Conservation (phyloP, 495 filamentous ascomycete genomes). For the Hypoxylon cercidicola region DNA sequence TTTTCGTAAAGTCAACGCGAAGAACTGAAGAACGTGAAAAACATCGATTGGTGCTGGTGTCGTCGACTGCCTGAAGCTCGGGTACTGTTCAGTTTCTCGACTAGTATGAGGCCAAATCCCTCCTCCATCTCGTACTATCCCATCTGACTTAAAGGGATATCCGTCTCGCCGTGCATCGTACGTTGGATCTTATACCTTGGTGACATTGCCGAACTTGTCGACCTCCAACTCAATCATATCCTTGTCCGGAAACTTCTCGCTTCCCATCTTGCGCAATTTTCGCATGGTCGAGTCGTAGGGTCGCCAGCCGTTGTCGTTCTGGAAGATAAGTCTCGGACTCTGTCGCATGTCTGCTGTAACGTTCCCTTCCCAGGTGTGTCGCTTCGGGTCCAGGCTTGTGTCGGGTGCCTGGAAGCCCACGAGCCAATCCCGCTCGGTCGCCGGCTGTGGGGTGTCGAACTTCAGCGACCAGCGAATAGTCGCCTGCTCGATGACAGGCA, state of each 20-base stretch:
- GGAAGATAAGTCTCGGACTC: slow-evolving; percentile 3
- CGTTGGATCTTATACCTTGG: too few species aligned
- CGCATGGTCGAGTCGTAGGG: neutral
- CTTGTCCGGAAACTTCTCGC: neutral
- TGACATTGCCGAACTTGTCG: neutral
- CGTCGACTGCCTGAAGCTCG: too few species aligned
- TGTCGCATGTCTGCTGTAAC: too few species aligned
- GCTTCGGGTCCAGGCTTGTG: neutral
- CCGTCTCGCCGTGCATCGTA: too few species aligned
- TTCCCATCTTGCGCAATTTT: neutral
- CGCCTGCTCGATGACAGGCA: slow-evolving; percentile 1
- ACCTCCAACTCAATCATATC: neutral
- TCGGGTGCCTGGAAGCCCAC: neutral
- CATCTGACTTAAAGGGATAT: too few species aligned
- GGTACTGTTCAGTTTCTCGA: too few species aligned
- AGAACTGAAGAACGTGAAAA: too few species aligned
- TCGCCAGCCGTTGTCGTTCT: slow-evolving; percentile 2
- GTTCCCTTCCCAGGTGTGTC: too few species aligned
- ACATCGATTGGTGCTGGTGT: too few species aligned
- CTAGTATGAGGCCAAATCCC: too few species aligned
- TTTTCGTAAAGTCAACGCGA: too few species aligned
- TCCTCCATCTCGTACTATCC: too few species aligned
- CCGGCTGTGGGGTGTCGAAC: neutral
- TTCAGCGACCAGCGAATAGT: neutral
- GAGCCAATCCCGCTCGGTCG: neutral